Conservation (phyloP, 495 filamentous ascomycete species). For the Pseudoneurospora amorphoporcata region DNA sequence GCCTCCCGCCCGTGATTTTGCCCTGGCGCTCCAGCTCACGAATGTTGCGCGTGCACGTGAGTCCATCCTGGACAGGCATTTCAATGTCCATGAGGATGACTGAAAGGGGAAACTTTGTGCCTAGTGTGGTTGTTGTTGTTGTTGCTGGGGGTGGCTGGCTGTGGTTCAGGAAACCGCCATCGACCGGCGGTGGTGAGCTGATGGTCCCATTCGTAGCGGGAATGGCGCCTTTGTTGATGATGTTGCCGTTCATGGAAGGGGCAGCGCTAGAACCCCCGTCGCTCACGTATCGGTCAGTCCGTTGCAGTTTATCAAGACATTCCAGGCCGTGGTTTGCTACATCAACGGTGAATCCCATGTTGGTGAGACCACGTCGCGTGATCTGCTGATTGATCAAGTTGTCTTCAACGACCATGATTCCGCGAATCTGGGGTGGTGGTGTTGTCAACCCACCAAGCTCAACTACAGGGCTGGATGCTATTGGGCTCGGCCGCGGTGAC, state of each 20-base stretch:
- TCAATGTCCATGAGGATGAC: constrained; percentile 74
- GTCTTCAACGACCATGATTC: constrained; percentile 63
- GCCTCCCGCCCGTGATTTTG: constrained; percentile 38
- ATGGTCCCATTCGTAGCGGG: background rate
- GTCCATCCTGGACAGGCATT: constrained; percentile 78
- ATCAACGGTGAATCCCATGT: constrained; percentile 52
- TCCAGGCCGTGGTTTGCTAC: constrained; percentile 69
- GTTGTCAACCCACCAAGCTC: background rate
- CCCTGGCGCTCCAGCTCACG: constrained; percentile 48
- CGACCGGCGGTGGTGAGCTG: background rate
- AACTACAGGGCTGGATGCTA: constrained; percentile 1
- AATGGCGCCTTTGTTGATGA: constrained; percentile 13
- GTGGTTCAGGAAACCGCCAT: background rate
- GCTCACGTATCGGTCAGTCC: constrained; percentile 22
- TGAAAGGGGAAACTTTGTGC: constrained; percentile 12
- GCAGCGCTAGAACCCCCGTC: constrained; percentile 1
- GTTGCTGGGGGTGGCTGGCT: constrained; percentile 6
- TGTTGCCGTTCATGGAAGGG: constrained; percentile 1
- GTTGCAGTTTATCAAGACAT: constrained; percentile 46
- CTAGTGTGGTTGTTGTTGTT: constrained; percentile 2
- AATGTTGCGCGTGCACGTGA: constrained; percentile 56
- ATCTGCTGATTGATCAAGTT: constrained; percentile 70
- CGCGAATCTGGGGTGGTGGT: constrained; percentile 16
- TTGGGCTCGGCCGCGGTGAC: constrained; percentile 2
- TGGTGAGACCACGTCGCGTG: constrained; percentile 51